A percentile compares a stretch with the other conserved stretches of the same genome.
These are phyloP conservation scores for Colletotrichum sp. DNA, from an alignment of 2,329 filamentous ascomycete genomes.

Conservation along the genomic window DNA sequence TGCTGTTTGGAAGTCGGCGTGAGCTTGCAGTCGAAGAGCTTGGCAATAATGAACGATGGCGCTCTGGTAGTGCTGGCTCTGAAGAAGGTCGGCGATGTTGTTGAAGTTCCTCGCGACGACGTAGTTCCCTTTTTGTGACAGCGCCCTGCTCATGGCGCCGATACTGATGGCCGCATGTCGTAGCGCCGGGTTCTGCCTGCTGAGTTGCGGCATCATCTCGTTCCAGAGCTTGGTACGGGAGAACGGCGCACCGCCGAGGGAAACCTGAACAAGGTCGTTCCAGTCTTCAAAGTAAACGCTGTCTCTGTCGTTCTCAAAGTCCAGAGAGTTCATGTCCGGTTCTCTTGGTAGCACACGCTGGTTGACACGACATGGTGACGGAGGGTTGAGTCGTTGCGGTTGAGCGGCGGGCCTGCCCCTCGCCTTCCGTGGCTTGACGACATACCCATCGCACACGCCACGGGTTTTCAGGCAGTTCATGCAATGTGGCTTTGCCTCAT, in stretches of 20 bases:
- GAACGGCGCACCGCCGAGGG: slow-evolving; percentile 12
- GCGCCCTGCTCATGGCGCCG: slow-evolving; percentile 41
- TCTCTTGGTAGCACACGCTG: background rate
- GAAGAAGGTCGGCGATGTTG: slow-evolving; percentile 5
- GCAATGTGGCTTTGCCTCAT: slow-evolving; percentile 45
- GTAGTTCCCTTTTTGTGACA: background rate
- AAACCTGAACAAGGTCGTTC: slow-evolving; percentile 12
- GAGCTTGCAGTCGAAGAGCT: slow-evolving; percentile 43
- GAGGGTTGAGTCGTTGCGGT: background rate
- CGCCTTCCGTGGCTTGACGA: slow-evolving; percentile 13
- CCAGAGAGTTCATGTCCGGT: slow-evolving; percentile 16
- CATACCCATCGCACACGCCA: slow-evolving; percentile 22
- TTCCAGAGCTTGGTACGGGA: slow-evolving; percentile 36
- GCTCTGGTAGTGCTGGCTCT: slow-evolving; percentile 36
- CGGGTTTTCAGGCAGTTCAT: slow-evolving; percentile 37
- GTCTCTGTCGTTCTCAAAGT: slow-evolving; percentile 14
- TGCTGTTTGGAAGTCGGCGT: slow-evolving; percentile 39
- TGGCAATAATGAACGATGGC: slow-evolving; percentile 46
- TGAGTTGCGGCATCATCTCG: slow-evolving; percentile 31
- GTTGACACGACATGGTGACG: background rate
- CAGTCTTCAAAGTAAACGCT: slow-evolving; percentile 23
- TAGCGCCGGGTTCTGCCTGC: slow-evolving; percentile 27
- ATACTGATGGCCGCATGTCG: slow-evolving; percentile 46
- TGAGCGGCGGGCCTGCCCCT: background rate
- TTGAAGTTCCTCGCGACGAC: slow-evolving; percentile 5